These are phyloP conservation scores for Acanthamoeba royreba DNA, from an alignment of 208 protist genomes.

Conservation along the genomic window DNA sequence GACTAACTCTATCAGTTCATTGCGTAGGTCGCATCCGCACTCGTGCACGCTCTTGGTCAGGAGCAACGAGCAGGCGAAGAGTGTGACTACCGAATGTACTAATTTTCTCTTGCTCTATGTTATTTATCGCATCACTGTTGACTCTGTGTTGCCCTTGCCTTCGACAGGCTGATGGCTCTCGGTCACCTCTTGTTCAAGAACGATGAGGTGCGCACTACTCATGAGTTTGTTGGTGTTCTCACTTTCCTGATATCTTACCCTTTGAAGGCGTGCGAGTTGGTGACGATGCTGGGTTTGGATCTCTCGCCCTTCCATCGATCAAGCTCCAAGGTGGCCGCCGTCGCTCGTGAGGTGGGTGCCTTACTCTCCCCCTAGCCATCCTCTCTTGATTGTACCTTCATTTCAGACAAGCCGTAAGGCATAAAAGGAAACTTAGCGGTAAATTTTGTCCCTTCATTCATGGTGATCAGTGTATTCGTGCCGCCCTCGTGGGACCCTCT, in stretches of 20 bases:
- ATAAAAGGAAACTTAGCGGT: background rate
- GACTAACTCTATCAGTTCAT: background rate
- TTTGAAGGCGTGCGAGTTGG: background rate
- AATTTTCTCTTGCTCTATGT: too few relatives aligned
- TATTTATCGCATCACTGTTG: background rate
- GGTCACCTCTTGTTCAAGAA: slow-evolving; percentile 6
- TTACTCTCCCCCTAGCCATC: background rate
- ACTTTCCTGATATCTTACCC: background rate
- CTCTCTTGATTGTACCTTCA: background rate
- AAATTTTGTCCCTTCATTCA: too few relatives aligned
- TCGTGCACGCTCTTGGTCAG: background rate
- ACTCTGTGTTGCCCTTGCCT: background rate
- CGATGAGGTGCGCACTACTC: background rate
- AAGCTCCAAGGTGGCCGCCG: background rate
- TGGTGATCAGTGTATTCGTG: too few relatives aligned
- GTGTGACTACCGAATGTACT: slow-evolving; percentile 1
- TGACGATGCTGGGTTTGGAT: background rate
- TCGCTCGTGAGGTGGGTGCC: background rate
- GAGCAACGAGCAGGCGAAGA: background rate
- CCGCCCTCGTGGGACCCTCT: too few relatives aligned
- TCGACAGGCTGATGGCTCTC: background rate
- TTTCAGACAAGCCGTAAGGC: too few relatives aligned
- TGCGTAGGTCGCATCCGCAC: background rate
- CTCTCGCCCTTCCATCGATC: background rate
- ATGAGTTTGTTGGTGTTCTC: background rate